A percentile compares a stretch with the other conserved stretches of the same genome.
Conservation (phyloP, 2,329 filamentous ascomycete species). For the Fusarium agapanthi region DNA sequence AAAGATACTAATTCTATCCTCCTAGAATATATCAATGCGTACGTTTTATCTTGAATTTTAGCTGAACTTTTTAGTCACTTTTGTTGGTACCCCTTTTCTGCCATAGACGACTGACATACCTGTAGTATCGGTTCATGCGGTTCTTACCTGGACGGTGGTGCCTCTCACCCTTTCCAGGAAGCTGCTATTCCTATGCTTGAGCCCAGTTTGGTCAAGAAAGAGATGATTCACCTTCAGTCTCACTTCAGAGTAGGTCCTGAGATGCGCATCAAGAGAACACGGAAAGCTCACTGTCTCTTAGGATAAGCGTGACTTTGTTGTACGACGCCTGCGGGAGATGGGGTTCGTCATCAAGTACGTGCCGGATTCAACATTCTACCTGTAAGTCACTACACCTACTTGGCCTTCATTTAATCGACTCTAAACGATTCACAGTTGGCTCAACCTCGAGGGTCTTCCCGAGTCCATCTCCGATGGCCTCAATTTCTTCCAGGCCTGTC, state of each 20-base stretch:
- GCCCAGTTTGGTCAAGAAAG: constrained; percentile 77
- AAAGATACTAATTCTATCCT: neutral
- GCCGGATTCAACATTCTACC: constrained; percentile 93
- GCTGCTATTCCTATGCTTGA: constrained; percentile 94
- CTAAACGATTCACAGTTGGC: constrained; percentile 50
- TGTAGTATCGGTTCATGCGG: constrained; percentile 81
- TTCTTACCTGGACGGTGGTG: constrained; percentile 92
- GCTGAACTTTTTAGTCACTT: neutral
- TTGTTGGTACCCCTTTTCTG: neutral
- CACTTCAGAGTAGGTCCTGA: constrained; percentile 74
- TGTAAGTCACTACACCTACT: constrained; percentile 61
- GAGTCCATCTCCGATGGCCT: constrained; percentile 88
- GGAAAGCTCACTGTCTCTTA: constrained; percentile 39
- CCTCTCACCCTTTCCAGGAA: constrained; percentile 95
- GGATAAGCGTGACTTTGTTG: constrained; percentile 91
- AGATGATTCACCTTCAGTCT: constrained; percentile 88
- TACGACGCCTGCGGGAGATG: constrained; percentile 81
- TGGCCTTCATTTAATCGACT: neutral
- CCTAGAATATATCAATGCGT: neutral
- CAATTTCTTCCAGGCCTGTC: constrained; percentile 95
- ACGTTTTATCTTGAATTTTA: neutral
- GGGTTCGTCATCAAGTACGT: constrained; percentile 86
- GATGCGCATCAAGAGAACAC: neutral
- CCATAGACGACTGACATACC: neutral
- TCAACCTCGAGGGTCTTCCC: constrained; percentile 74